Evolutionary conservation across 2,329 filamentous ascomycete genomes (phyloP), one percentile per base, ranked within the genome.

Genomic region (Grosmannia serpens): DNA sequence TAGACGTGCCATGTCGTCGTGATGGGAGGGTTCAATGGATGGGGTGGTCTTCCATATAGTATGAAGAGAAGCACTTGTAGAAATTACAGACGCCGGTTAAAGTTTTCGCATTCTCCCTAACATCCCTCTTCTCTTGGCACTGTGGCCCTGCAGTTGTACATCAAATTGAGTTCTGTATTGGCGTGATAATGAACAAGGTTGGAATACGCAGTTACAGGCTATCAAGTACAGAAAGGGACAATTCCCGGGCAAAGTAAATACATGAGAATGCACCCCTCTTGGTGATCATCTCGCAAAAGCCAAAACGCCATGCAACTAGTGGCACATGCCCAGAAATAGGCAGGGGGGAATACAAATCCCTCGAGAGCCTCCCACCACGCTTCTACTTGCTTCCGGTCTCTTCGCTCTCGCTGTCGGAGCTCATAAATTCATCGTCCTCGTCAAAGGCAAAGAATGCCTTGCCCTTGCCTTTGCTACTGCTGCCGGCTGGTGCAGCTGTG

Each of bases 371-470:
- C 6, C 6, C 41, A 20, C 41, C 58, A 31, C 20, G 22, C 9
- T 31, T 33, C 58, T 56, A 64, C 33, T 62, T 61, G 58, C 47
- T 50, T 6, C 64, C 64, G 55, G 62, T 62, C 15, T 61, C 59
- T 10, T 61, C 65, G 13, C 13, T 46, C 29, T 74, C 70, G 7
- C 75, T 73, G 38, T 85, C 83, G n/a, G 81, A 84, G 65, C 83
- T 87, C 80, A 86, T 83, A 62, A 86, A 87, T 65, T 88, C 85
- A 53, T 91, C 87, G 57, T 89, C 86, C 38, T 91, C 87, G 62
- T 91, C 88, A 72, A 91, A 92, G 0, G 87, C 88, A 65, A 86
- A 87, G 67, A 91, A 89, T 0, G 68, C 68, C 63, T 75, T 73
- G 56, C 44, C 68, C 58, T 70, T 71, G 62, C 62, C 70, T 65